phyloP scores from a whole-genome alignment of 2,329 filamentous ascomycete genomes.

The Talaromyces sp. region DNA sequence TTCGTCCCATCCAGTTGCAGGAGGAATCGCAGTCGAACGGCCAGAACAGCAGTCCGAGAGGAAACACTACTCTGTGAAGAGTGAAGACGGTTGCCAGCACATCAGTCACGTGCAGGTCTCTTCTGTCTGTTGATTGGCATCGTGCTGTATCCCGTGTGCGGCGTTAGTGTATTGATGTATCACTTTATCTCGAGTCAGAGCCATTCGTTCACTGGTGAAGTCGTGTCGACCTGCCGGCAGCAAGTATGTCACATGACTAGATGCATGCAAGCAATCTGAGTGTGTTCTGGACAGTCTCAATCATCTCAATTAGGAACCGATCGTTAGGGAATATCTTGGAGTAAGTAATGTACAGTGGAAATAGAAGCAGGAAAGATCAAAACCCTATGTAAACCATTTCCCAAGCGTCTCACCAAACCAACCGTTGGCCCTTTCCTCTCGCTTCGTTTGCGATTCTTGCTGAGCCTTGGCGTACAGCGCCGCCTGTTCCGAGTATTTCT shows the following conservation, averaged over 20 bases:
- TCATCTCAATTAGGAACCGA: too few relatives aligned
- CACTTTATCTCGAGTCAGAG: background rate
- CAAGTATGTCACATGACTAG: background rate
- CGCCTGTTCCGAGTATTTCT: conserved; percentile 33
- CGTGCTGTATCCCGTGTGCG: background rate
- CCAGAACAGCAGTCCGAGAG: background rate
- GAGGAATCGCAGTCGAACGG: background rate
- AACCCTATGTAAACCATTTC: conserved; percentile 33
- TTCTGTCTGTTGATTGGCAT: background rate
- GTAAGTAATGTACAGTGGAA: background rate
- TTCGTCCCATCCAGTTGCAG: background rate
- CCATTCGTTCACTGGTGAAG: background rate
- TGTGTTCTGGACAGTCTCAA: too few relatives aligned
- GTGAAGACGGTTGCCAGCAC: background rate
- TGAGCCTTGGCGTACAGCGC: conserved; percentile 34
- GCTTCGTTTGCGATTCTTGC: conserved; percentile 32
- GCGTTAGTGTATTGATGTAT: background rate
- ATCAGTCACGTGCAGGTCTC: conserved; percentile 7
- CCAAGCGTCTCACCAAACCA: conserved; percentile 44
- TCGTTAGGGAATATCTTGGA: background rate
- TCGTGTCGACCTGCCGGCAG: background rate
- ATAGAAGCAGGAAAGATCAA: background rate
- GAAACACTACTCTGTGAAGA: too few relatives aligned
- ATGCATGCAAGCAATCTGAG: background rate
- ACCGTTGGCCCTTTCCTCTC: conserved; percentile 34